Conservation (phyloP, 148 eudicot species). For the Rhododendron ferrugineum region DNA sequence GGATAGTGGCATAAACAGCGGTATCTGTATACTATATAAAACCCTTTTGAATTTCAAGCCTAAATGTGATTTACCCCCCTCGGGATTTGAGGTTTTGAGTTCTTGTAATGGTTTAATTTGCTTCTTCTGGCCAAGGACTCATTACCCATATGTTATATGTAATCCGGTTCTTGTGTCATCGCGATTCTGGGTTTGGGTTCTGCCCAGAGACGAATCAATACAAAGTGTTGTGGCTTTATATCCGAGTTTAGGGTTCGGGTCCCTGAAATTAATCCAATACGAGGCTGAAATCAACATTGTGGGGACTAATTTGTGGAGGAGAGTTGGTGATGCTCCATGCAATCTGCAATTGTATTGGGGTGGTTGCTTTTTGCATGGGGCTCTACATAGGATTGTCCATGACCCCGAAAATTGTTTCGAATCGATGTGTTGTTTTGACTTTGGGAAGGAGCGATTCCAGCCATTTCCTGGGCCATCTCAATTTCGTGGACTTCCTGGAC, state of each 20-base stretch:
- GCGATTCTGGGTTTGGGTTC: neutral
- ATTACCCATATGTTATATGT: too few species aligned
- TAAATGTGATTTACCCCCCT: too few species aligned
- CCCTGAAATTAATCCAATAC: too few species aligned
- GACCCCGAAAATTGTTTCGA: neutral
- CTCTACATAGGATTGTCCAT: slow-evolving; percentile 34
- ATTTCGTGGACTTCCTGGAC: too few species aligned
- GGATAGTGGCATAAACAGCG: neutral
- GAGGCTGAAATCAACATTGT: slow-evolving; percentile 23
- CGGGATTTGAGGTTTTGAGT: too few species aligned
- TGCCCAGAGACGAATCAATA: slow-evolving; percentile 16
- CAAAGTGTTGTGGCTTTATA: too few species aligned
- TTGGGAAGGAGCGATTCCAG: too few species aligned
- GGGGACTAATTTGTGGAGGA: slow-evolving; percentile 5
- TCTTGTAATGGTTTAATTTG: neutral
- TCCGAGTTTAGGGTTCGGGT: too few species aligned
- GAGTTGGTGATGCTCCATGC: slow-evolving; percentile 20
- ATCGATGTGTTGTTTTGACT: slow-evolving; percentile 1
- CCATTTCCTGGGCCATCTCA: neutral
- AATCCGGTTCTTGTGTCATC: too few species aligned
- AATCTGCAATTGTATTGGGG: slow-evolving; percentile 15
- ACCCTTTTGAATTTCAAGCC: neutral
- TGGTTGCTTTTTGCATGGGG: slow-evolving; percentile 25
- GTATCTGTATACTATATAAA: too few species aligned
- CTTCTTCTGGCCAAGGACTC: too few species aligned